Base-by-base conservation (phyloP, 441 rosid species). In the Capsella rubella region DNA sequence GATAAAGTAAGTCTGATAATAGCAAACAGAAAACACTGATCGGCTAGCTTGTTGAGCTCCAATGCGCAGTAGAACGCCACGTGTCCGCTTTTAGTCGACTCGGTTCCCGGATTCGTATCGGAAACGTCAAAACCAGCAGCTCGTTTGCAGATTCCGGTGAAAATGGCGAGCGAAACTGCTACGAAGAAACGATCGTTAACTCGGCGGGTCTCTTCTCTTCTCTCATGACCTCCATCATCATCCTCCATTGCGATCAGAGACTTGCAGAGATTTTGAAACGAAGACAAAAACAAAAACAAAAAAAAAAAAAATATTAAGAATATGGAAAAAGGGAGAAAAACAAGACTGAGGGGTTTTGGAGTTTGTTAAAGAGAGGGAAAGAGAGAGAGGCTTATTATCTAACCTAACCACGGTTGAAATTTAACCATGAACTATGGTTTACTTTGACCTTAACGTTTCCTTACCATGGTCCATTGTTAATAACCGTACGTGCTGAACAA, bases 141-240 rank as follows among this genome's bases (percentile, higher is more conserved):
- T 25, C 57, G 37, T n/a, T 5, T 35, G 50, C 58, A 47, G 66
- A 1, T 32, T 46, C 46, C 50, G 11, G 73, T 57, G 64, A 56
- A 32, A 14, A 69, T 13, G 46, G 27, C 28, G 40, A 70, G 50
- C 51, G 39, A 49, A 3, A 37, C 59, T 37, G 42, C 67, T 15
- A 25, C 5, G 58, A 37, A 14, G 3, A 70, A 70, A 49, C 40
- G 50, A 40, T 27, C 51, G 58, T 8, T 70, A 25, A 58, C 5
- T 6, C 58, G 58, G 31, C 74, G 50, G 27, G 61, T 2, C 57
- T 70, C 66, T 29, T 35, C 50, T 9, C 63, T 27, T 58, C 11
- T 0, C 67, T 70, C 74, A 47, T 35, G 15, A 47, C 14, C 46
- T 46, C 21, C 53, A 8, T 69, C 73, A 6, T 42, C 47, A 13